Evolutionary conservation across 2,329 filamentous ascomycete genomes (phyloP).

Genomic region (Pseudopyricularia cyperi): DNA sequence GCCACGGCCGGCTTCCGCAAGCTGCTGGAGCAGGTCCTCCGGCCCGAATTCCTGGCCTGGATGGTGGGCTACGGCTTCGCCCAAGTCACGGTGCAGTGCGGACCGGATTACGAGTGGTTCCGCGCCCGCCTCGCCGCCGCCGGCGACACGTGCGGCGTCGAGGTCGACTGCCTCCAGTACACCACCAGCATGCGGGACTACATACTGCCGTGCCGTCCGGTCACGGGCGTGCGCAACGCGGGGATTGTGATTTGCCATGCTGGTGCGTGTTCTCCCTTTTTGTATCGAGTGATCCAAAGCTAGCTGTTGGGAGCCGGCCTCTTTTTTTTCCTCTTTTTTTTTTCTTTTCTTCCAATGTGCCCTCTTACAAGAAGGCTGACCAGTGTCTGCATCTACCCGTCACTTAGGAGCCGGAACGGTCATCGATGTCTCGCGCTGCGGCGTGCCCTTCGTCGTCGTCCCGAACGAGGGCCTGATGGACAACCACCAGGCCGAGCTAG

Average conservation of each 20-base stretch:
- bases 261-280: no score
- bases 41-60: constrained; percentile 45
- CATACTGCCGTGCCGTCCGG: constrained; percentile 41
- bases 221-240: constrained; percentile 32
- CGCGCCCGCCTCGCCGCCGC: constrained; percentile 13
- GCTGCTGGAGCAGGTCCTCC: constrained; percentile 55
- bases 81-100: constrained; percentile 68
- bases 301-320: no score
- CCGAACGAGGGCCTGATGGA: constrained; percentile 72
- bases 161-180: constrained; percentile 49
- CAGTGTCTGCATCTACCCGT: not conserved
- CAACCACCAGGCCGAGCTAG: constrained; percentile 86
- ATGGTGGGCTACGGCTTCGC: constrained; percentile 52
- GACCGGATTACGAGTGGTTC: constrained; percentile 50
- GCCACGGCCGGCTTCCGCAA: constrained; percentile 74
- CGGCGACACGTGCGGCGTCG: constrained; percentile 23
- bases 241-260: constrained; percentile 84
- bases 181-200: constrained; percentile 45
- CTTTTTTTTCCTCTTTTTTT: not conserved
- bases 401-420: constrained; percentile 73
- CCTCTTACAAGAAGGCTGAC: no score
- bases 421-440: constrained; percentile 63
- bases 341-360: constrained; percentile 1
- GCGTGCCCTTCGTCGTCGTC: constrained; percentile 73
- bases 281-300: no score